These are phyloP conservation scores for Coemansia sp. DNA, from an alignment of 192 early-diverging fungal species.

Conservation along the genomic window DNA sequence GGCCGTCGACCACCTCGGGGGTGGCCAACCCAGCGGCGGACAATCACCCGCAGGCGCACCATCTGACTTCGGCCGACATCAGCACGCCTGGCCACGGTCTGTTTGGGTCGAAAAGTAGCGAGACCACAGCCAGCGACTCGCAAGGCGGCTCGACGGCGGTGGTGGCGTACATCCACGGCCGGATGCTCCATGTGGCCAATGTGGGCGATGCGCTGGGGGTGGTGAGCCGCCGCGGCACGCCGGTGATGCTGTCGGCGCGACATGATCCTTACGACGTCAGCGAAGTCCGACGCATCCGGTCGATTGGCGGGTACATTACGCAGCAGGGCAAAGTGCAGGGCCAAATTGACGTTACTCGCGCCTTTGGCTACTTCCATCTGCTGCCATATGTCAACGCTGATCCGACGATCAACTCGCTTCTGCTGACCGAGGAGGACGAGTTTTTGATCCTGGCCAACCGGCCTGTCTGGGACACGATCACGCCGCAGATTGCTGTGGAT, in stretches of 20 bases:
- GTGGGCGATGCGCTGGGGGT: conserved; percentile 82
- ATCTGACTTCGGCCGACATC: conserved; percentile 16
- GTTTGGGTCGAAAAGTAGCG: conserved; percentile 18
- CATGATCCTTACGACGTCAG: conserved; percentile 65
- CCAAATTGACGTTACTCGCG: conserved; percentile 69
- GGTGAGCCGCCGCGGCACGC: conserved; percentile 66
- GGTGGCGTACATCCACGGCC: conserved; percentile 73
- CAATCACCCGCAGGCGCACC: neutral
- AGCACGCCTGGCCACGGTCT: conserved; percentile 23
- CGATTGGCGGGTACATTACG: conserved; percentile 77
- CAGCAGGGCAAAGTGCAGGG: conserved; percentile 69
- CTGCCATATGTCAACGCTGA: conserved; percentile 80
- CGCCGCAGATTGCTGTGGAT: conserved; percentile 76
- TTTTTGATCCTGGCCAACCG: conserved; percentile 72
- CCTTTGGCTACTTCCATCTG: conserved; percentile 83
- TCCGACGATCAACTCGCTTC: conserved; percentile 68
- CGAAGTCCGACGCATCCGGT: conserved; percentile 72
- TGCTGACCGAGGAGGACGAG: conserved; percentile 76
- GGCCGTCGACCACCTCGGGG: conserved; percentile 7
- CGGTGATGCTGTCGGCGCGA: conserved; percentile 65
- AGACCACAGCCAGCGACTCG: conserved; percentile 38
- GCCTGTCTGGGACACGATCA: conserved; percentile 75
- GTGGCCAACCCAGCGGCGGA: neutral
- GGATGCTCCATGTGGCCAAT: conserved; percentile 77
- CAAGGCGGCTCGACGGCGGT: conserved; percentile 73